A percentile compares a stretch with the other conserved stretches of the same genome.
phyloP scores from a whole-genome alignment of 2,329 filamentous ascomycete species.

The Zymoseptoria brevis region DNA sequence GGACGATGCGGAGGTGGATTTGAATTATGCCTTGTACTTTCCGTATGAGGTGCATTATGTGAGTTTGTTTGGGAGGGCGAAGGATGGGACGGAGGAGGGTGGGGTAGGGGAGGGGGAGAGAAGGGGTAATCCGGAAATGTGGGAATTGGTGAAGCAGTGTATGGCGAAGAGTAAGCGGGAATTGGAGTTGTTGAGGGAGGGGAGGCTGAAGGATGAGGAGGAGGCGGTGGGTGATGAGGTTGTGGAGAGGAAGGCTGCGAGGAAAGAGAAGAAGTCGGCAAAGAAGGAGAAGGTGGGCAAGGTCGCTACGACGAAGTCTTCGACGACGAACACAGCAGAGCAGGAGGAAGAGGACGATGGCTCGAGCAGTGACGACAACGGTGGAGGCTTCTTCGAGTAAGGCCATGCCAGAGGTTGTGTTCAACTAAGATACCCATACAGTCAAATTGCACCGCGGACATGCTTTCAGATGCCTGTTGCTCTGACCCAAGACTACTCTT shows the following conservation, averaged over 20 bases:
- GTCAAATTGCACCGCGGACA: not conserved
- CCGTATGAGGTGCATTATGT: slow-evolving; percentile 65
- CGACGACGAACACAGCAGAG: slow-evolving; percentile 1
- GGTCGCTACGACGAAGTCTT: slow-evolving; percentile 4
- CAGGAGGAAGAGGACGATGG: slow-evolving; percentile 16
- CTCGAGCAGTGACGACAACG: slow-evolving; percentile 27
- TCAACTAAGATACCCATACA: slow-evolving; percentile 5
- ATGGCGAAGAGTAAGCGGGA: slow-evolving; percentile 47
- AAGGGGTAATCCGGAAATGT: slow-evolving; percentile 51
- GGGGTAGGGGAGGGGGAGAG: slow-evolving; percentile 31
- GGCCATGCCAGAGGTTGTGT: not conserved
- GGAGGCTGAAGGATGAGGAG: slow-evolving; percentile 27
- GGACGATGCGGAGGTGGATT: slow-evolving; percentile 56
- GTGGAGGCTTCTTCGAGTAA: slow-evolving; percentile 32
- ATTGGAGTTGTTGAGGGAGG: slow-evolving; percentile 50
- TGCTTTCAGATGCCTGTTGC: not conserved
- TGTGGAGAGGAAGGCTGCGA: not conserved
- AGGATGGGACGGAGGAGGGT: slow-evolving; percentile 33
- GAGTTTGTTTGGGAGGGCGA: slow-evolving; percentile 40
- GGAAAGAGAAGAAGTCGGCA: not conserved
- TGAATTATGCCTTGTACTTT: slow-evolving; percentile 66
- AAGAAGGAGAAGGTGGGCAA: slow-evolving; percentile 2
- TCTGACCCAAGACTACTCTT: not conserved
- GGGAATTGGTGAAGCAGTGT: slow-evolving; percentile 58
- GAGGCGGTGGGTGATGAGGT: slow-evolving; percentile 4